Base-by-base conservation (phyloP, 164 flowering plant genomes). In the Dillenia turbinata region DNA sequence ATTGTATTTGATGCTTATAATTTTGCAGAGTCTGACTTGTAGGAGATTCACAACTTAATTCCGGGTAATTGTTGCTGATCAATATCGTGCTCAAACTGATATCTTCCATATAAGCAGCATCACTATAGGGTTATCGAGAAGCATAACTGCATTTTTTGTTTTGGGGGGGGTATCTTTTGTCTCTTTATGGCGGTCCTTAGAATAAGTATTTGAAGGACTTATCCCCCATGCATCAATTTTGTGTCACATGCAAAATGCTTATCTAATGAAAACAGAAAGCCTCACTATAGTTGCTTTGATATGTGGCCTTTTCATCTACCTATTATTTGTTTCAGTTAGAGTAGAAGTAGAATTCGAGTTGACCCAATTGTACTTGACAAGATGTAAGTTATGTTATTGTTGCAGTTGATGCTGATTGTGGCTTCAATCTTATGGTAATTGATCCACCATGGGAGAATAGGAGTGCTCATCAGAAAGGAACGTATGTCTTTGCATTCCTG, bases 371-470 rank as follows among this genome's bases (percentile, higher is more conserved):
- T 33, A 33, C 5, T 33, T 33, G 40, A 33, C 40, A 4, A 33
- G 40, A 33, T 33, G 6, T 33, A 33, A 33, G 40, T 33, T 33
- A 4, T 33, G 40, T 33, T 33, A 33, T 33, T 52, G 56, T 33
- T 76, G 82, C 83, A 89, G 98, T 64, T 52, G 70, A 74, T 3
- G 53, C 82, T 60, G 85, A 73, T 62, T 26, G 59, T 63, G 96
- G 96, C 44, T 94, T 82, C 81, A 86, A 86, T 72, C 83, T 94
- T 46, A 90, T 94, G 51, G 78, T 91, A 44, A 72, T 91, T 46
- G 97, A 94, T 82, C 98, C 98, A 40, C 98, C 98, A 8, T 94
- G 98, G 98, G 98, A 91, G 72, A 94, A 89, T 70, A 77, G 82
- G 78, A 89, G 95, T 74, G 98, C 94, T 47, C 78, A 56, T 59